phyloP scores from a whole-genome alignment of 2,329 filamentous ascomycete genomes.

The Diaporthe vaccinii region DNA sequence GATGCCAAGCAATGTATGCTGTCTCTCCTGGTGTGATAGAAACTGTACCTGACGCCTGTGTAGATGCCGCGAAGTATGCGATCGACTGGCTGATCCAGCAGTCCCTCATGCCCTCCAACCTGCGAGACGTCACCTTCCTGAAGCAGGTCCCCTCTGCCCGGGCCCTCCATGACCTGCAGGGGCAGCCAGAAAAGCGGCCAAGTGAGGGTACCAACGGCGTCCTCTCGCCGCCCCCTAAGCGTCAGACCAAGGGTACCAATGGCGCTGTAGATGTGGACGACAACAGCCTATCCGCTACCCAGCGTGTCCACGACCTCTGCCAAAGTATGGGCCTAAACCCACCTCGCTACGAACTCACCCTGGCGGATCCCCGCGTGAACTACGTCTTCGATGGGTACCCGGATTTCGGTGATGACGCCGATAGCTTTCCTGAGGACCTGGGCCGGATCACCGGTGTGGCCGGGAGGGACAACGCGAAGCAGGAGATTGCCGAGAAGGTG shows the following conservation, averaged over 20 bases:
- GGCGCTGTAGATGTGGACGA: conserved; percentile 34
- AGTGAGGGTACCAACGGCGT: neutral
- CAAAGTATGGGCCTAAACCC: conserved; percentile 48
- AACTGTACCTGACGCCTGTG: neutral
- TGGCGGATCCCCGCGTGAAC: conserved; percentile 44
- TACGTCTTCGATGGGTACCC: conserved; percentile 54
- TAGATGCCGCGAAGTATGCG: conserved; percentile 62
- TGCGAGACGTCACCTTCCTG: neutral
- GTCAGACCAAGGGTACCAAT: conserved; percentile 18
- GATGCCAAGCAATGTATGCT: conserved; percentile 61
- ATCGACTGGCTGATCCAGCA: conserved; percentile 55
- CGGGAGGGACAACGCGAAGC: conserved; percentile 53
- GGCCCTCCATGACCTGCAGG: neutral
- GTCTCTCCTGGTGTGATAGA: neutral
- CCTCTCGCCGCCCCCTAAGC: conserved; percentile 28
- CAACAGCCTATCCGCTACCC: conserved; percentile 37
- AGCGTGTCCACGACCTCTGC: conserved; percentile 52
- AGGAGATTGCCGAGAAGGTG: conserved; percentile 56
- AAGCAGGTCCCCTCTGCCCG: conserved; percentile 46
- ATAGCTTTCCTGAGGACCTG: conserved; percentile 48
- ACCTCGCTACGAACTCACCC: conserved; percentile 50
- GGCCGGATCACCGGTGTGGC: conserved; percentile 52
- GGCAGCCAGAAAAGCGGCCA: neutral
- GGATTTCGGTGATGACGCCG: conserved; percentile 49
- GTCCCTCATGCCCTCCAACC: conserved; percentile 48